A percentile compares a stretch with the other conserved stretches of the same genome.
Conservation (phyloP, 164 flowering plant species). For the Malania oleifera region DNA sequence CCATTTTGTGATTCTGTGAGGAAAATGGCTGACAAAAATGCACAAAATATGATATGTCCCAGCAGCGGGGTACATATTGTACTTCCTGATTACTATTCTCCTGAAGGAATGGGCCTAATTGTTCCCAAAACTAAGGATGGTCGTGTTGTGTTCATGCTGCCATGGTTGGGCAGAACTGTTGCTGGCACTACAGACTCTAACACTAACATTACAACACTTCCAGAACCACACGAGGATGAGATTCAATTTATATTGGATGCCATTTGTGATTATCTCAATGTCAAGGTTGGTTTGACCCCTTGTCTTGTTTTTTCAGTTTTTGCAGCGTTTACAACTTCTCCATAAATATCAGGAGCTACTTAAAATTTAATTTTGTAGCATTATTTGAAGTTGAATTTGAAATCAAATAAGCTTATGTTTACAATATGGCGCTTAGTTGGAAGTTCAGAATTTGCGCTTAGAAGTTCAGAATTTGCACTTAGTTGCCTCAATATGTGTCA, state of each 20-base stretch:
- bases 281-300: slow-evolving; percentile 52
- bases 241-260: slow-evolving; percentile 93
- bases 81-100: slow-evolving; percentile 98
- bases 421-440: too few species aligned
- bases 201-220: slow-evolving; percentile 80
- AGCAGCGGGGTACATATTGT: slow-evolving; percentile 98
- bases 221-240: slow-evolving; percentile 98
- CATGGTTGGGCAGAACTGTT: slow-evolving; percentile 95
- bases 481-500: too few species aligned
- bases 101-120: slow-evolving; percentile 97
- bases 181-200: slow-evolving; percentile 96
- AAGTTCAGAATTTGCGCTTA: too few species aligned
- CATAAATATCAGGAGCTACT: neutral
- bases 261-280: slow-evolving; percentile 85
- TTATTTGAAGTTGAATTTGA: neutral
- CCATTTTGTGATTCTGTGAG: slow-evolving; percentile 95
- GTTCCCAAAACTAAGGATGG: slow-evolving; percentile 99
- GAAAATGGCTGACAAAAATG: slow-evolving; percentile 75
- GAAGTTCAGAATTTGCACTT: too few species aligned
- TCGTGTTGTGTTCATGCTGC: slow-evolving; percentile 97
- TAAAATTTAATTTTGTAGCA: too few species aligned
- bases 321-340: neutral
- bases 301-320: neutral
- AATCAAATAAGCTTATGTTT: neutral
- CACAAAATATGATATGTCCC: slow-evolving; percentile 72